Conservation (phyloP, 257 asterid genomes). For the Lithospermum erythrorhizon region DNA sequence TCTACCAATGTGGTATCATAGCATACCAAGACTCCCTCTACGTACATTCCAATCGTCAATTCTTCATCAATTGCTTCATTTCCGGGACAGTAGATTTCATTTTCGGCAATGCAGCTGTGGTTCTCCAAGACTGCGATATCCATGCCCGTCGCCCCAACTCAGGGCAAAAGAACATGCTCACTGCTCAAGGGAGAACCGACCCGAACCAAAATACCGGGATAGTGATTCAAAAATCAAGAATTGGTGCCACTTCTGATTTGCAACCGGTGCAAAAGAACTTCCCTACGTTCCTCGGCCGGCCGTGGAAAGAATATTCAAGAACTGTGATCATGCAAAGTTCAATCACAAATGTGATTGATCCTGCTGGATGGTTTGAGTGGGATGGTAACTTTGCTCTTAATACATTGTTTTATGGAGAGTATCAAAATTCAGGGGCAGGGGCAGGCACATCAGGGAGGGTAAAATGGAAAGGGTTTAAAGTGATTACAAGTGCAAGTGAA, state of each 20-base stretch:
- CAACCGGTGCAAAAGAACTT: not conserved
- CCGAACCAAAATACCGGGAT: constrained; percentile 10
- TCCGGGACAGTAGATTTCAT: constrained; percentile 56
- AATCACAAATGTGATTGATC: constrained; percentile 37
- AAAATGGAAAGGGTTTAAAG: constrained; percentile 43
- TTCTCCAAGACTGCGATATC: constrained; percentile 44
- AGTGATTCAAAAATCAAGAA: constrained; percentile 6
- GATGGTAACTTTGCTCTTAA: constrained; percentile 41
- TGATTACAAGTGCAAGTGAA: constrained; percentile 49
- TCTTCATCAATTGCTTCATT: constrained; percentile 36
- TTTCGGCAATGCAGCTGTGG: constrained; percentile 44
- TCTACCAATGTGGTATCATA: constrained; percentile 39
- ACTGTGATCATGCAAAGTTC: constrained; percentile 55
- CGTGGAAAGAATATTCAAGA: constrained; percentile 28
- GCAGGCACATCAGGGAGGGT: constrained; percentile 47
- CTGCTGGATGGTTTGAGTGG: constrained; percentile 66
- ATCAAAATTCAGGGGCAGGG: constrained; percentile 51
- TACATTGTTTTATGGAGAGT: constrained; percentile 45
- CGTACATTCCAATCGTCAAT: constrained; percentile 56
- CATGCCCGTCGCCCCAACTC: constrained; percentile 45
- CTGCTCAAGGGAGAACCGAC: constrained; percentile 11
- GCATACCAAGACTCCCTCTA: constrained; percentile 59
- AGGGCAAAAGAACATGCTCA: constrained; percentile 12
- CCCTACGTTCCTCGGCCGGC: constrained; percentile 9
- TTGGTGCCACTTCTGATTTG: constrained; percentile 5